Conservation (phyloP, 1,284 basidiomycete species). For the Melampsora larici-populina region DNA sequence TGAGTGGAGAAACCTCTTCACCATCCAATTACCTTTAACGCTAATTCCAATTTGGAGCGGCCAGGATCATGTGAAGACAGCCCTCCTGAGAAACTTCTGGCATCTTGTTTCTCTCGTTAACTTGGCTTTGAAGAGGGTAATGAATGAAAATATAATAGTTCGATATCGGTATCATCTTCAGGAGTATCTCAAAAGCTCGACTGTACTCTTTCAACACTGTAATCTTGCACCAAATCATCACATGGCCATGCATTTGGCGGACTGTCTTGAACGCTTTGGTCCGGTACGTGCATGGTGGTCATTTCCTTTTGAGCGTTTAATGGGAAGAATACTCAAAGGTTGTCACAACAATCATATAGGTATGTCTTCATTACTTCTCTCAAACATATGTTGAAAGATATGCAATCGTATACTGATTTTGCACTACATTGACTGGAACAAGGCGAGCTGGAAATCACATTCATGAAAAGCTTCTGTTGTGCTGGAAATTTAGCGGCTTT, state of each 20-base stretch:
- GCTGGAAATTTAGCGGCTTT: not conserved
- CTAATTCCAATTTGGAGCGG: too few species aligned
- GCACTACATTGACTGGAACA: too few species aligned
- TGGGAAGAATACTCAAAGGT: too few species aligned
- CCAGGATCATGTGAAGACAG: not conserved
- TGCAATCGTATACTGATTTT: too few species aligned
- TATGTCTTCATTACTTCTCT: too few species aligned
- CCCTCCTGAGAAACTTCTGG: constrained; percentile 13
- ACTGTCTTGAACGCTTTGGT: constrained; percentile 14
- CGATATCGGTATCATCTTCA: not conserved
- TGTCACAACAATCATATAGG: too few species aligned
- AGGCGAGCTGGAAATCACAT: not conserved
- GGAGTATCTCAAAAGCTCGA: constrained; percentile 10
- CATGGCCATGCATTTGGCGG: constrained; percentile 10
- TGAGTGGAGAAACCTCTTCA: constrained; percentile 45
- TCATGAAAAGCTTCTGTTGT: not conserved
- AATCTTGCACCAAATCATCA: constrained; percentile 14
- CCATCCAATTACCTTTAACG: too few species aligned
- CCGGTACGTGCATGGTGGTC: constrained; percentile 9
- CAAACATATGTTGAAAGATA: too few species aligned
- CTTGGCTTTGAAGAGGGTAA: not conserved
- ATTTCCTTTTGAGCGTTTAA: constrained; percentile 1
- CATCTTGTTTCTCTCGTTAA: constrained; percentile 7
- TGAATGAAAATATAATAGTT: not conserved
- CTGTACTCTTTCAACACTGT: not conserved